A percentile compares a stretch with the other conserved stretches of the same genome.
Evolutionary conservation across 352 stramenopile genomes (phyloP).

Genomic region (Poterioochromonas sp.): DNA sequence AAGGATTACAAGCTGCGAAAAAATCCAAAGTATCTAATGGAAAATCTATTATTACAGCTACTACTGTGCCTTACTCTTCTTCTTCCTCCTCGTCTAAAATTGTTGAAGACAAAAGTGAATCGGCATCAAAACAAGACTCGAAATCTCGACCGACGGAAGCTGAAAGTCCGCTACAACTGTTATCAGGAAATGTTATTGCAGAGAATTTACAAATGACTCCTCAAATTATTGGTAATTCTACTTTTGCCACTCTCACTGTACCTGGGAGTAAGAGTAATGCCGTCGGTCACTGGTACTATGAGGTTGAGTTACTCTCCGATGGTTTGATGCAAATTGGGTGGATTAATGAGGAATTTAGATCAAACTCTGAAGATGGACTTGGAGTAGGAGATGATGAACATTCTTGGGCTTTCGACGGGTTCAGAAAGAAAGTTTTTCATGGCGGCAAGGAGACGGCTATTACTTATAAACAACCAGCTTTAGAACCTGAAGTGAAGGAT

Average conservation of each 20-base stretch:
- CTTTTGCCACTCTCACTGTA: background rate
- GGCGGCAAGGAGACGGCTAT: slow-evolving; percentile 44
- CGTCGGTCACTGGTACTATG: slow-evolving; percentile 72
- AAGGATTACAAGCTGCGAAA: slow-evolving; percentile 2
- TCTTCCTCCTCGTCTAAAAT: background rate
- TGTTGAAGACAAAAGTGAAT: too few relatives aligned
- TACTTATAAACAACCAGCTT: too few relatives aligned
- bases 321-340: slow-evolving; percentile 83
- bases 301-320: slow-evolving; percentile 78
- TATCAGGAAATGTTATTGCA: background rate
- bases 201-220: background rate
- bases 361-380: slow-evolving; percentile 57
- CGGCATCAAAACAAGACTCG: too few relatives aligned
- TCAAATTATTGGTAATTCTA: background rate
- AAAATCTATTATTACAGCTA: background rate
- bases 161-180: background rate
- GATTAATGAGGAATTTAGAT: slow-evolving; percentile 67
- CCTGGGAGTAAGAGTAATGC: background rate
- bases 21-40: background rate
- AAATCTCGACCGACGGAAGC: too few relatives aligned
- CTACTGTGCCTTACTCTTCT: background rate
- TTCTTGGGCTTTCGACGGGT: slow-evolving; percentile 84
- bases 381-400: slow-evolving; percentile 77
- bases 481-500: too few relatives aligned
- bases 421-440: slow-evolving; percentile 78